Conservation (phyloP, 495 filamentous ascomycete species). For the Podospora pseudopauciseta region DNA sequence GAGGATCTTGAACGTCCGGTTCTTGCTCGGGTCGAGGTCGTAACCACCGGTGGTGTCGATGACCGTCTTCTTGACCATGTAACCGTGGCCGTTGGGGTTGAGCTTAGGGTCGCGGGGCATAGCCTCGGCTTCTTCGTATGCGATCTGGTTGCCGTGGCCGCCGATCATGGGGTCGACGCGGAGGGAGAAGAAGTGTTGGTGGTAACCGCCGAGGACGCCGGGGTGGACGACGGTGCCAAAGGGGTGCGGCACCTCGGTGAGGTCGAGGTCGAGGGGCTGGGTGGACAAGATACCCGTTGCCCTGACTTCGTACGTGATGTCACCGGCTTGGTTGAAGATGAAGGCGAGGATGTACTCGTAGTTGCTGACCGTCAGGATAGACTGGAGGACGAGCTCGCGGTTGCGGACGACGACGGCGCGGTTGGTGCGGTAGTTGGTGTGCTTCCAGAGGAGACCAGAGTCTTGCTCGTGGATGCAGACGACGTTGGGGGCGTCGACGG, state of each 20-base stretch:
- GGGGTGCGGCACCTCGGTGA: slow-evolving; percentile 46
- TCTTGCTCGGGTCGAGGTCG: slow-evolving; percentile 58
- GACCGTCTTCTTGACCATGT: slow-evolving; percentile 60
- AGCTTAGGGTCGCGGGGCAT: slow-evolving; percentile 52
- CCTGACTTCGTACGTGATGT: slow-evolving; percentile 73
- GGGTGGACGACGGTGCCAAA: slow-evolving; percentile 88
- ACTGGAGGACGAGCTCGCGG: slow-evolving; percentile 71
- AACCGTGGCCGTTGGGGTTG: slow-evolving; percentile 79
- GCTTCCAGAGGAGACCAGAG: slow-evolving; percentile 73
- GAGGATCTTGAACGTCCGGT: slow-evolving; percentile 78
- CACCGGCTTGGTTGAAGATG: slow-evolving; percentile 81
- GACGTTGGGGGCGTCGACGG: slow-evolving; percentile 63
- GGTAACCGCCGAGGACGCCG: slow-evolving; percentile 68
- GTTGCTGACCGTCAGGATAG: slow-evolving; percentile 74
- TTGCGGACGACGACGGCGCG: slow-evolving; percentile 63
- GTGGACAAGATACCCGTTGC: slow-evolving; percentile 87
- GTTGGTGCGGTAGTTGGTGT: slow-evolving; percentile 74
- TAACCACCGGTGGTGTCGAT: slow-evolving; percentile 51
- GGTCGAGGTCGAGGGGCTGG: slow-evolving; percentile 67
- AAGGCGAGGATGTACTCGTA: slow-evolving; percentile 85
- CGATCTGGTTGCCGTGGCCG: slow-evolving; percentile 66
- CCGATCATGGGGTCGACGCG: slow-evolving; percentile 81
- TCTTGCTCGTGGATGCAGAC: slow-evolving; percentile 78
- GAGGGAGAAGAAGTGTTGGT: slow-evolving; percentile 90
- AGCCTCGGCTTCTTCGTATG: slow-evolving; percentile 60